A percentile compares a stretch with the other conserved stretches of the same genome.
Conservation (phyloP, 2,329 filamentous ascomycete species). For the Xylariaceae sp. region DNA sequence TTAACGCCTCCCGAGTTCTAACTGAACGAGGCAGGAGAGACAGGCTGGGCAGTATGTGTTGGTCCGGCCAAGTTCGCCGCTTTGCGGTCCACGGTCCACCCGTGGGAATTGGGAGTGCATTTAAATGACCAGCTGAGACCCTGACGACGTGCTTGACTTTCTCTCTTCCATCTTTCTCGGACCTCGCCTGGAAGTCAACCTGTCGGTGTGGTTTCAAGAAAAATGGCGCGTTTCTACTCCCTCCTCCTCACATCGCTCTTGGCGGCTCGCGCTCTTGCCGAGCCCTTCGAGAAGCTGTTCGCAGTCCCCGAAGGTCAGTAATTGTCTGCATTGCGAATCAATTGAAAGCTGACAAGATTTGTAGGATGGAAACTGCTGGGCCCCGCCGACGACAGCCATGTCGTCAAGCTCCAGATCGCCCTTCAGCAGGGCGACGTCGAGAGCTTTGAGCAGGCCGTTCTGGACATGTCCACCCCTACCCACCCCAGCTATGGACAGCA, state of each 20-base stretch:
- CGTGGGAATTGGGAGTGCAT: not conserved
- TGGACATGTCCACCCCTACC: slow-evolving; percentile 20
- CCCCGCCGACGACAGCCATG: slow-evolving; percentile 16
- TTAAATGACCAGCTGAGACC: slow-evolving; percentile 10
- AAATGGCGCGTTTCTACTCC: slow-evolving; percentile 33
- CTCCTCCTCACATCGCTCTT: slow-evolving; percentile 16
- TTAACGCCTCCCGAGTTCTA: slow-evolving; percentile 1
- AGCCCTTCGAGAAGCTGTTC: slow-evolving; percentile 19
- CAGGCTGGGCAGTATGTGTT: too few relatives aligned
- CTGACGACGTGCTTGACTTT: not conserved
- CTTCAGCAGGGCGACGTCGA: slow-evolving; percentile 18
- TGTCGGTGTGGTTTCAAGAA: slow-evolving; percentile 36
- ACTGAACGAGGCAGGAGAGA: slow-evolving; percentile 12
- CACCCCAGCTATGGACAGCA: slow-evolving; percentile 20
- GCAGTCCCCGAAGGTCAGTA: slow-evolving; percentile 17
- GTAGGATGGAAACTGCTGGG: slow-evolving; percentile 21
- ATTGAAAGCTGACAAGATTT: slow-evolving; percentile 9
- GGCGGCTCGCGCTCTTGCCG: slow-evolving; percentile 18
- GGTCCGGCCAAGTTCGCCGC: slow-evolving; percentile 2
- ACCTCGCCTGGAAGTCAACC: slow-evolving; percentile 27
- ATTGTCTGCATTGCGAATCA: not conserved
- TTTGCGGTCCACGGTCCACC: slow-evolving; percentile 3
- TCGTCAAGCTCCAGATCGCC: slow-evolving; percentile 19
- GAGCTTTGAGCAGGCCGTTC: slow-evolving; percentile 19
- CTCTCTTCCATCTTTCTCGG: not conserved